phyloP scores from a whole-genome alignment of 805 yeast genomes.

The Metschnikowia reukaufii region DNA sequence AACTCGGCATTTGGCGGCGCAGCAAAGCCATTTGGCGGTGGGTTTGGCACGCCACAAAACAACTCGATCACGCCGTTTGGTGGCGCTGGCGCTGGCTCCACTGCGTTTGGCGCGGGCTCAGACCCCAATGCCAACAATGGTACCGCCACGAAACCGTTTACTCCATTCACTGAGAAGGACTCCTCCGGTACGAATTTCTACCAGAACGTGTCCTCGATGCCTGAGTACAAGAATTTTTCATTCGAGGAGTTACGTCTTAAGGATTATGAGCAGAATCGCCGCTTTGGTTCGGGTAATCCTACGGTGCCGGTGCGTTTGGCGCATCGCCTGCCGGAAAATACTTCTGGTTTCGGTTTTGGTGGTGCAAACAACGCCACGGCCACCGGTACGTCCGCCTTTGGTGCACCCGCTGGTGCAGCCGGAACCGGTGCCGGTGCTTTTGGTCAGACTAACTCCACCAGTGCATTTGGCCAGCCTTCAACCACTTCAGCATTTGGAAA shows the following conservation, averaged over 20 bases:
- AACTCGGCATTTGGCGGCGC: slow-evolving; percentile 19
- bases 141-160: slow-evolving; percentile 69
- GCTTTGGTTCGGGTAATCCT: slow-evolving; percentile 47
- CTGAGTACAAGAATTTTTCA: slow-evolving; percentile 78
- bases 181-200: slow-evolving; percentile 52
- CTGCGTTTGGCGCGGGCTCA: slow-evolving; percentile 23
- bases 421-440: slow-evolving; percentile 29
- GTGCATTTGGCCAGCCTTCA: neutral
- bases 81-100: slow-evolving; percentile 20
- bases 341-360: slow-evolving; percentile 16
- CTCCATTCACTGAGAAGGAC: slow-evolving; percentile 73
- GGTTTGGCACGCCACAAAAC: slow-evolving; percentile 24
- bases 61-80: slow-evolving; percentile 23
- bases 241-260: slow-evolving; percentile 86
- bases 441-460: slow-evolving; percentile 25
- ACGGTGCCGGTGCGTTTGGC: slow-evolving; percentile 28
- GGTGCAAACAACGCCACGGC: slow-evolving; percentile 19
- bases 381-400: slow-evolving; percentile 38
- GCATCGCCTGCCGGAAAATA: slow-evolving; percentile 15
- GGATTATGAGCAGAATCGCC: slow-evolving; percentile 78
- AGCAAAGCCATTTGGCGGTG: slow-evolving; percentile 19
- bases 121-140: slow-evolving; percentile 53
- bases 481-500: slow-evolving; percentile 21
- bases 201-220: slow-evolving; percentile 84
- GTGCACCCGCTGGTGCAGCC: slow-evolving; percentile 15